Conservation (phyloP, 345 rosid species). For the Limnanthes douglasii region DNA sequence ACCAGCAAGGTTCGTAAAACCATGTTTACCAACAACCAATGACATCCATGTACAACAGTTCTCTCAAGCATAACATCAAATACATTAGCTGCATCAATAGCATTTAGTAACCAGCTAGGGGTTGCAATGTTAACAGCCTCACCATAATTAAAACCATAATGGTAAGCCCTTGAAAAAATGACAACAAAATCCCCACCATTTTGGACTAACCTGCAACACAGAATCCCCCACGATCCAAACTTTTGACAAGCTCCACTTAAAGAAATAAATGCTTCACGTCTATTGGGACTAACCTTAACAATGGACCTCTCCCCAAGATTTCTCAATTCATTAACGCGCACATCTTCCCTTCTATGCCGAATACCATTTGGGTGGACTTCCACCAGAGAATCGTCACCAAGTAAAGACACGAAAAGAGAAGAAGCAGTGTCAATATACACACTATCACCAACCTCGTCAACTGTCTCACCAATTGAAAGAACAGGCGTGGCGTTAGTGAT, state of each 20-base stretch:
- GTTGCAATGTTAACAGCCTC: constrained; percentile 99
- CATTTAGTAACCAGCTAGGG: constrained; percentile 78
- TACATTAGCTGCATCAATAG: constrained; percentile 89
- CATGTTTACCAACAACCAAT: too few species aligned
- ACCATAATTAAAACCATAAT: constrained; percentile 99
- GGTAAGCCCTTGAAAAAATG: constrained; percentile 97
- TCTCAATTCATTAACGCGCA: constrained; percentile 96
- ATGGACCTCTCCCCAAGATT: constrained; percentile 98
- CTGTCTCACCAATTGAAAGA: constrained; percentile 97
- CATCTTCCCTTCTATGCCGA: constrained; percentile 93
- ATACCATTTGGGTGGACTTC: constrained; percentile 99
- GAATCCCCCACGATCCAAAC: too few species aligned
- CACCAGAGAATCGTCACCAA: constrained; percentile 95
- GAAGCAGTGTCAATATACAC: constrained; percentile 97
- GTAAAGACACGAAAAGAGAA: constrained; percentile 78
- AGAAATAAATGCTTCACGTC: constrained; percentile 91
- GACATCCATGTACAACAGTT: too few species aligned
- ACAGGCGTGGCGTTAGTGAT: constrained; percentile 91
- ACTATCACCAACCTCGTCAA: constrained; percentile 94
- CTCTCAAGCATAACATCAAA: too few species aligned
- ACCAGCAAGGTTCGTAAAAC: too few species aligned
- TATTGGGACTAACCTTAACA: constrained; percentile 92
- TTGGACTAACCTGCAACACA: constrained; percentile 62
- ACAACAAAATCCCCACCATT: constrained; percentile 90
- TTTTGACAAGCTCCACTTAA: constrained; percentile 94